phyloP scores from a whole-genome alignment of 2,329 filamentous ascomycete genomes.

The Colletotrichum zoysiae region DNA sequence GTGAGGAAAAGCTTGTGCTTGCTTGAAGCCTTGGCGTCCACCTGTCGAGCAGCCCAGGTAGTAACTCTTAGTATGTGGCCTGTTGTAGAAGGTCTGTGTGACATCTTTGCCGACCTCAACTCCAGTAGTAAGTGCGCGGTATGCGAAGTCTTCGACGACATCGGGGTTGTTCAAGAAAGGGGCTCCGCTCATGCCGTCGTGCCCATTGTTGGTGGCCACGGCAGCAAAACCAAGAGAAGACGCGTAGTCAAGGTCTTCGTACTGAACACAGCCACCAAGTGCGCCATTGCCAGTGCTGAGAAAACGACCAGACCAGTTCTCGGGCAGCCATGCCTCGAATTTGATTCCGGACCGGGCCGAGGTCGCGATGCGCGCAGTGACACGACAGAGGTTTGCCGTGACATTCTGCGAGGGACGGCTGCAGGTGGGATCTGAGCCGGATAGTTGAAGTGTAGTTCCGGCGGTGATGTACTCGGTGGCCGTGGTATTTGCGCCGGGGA shows the following conservation, averaged over 20 bases:
- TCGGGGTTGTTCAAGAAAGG: constrained; percentile 52
- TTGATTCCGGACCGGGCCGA: constrained; percentile 58
- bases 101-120: constrained; percentile 59
- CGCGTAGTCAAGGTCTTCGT: constrained; percentile 58
- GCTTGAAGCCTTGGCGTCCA: constrained; percentile 65
- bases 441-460: constrained; percentile 52
- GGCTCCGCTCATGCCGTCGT: constrained; percentile 54
- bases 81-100: constrained; percentile 57
- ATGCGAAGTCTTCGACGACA: constrained; percentile 50
- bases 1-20: constrained; percentile 54
- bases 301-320: constrained; percentile 58
- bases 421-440: constrained; percentile 55
- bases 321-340: constrained; percentile 61
- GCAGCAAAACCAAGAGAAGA: constrained; percentile 57
- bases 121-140: constrained; percentile 44
- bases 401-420: constrained; percentile 42
- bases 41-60: constrained; percentile 67
- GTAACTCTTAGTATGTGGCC: constrained; percentile 57
- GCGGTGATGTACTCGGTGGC: constrained; percentile 39
- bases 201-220: constrained; percentile 63
- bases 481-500: constrained; percentile 46
- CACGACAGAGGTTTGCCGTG: constrained; percentile 46
- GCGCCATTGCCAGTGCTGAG: constrained; percentile 62
- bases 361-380: constrained; percentile 48
- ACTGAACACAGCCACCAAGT: constrained; percentile 59